Evolutionary conservation across 805 yeast species (phyloP).

Genomic region (Debaryomyces tyrocola): DNA sequence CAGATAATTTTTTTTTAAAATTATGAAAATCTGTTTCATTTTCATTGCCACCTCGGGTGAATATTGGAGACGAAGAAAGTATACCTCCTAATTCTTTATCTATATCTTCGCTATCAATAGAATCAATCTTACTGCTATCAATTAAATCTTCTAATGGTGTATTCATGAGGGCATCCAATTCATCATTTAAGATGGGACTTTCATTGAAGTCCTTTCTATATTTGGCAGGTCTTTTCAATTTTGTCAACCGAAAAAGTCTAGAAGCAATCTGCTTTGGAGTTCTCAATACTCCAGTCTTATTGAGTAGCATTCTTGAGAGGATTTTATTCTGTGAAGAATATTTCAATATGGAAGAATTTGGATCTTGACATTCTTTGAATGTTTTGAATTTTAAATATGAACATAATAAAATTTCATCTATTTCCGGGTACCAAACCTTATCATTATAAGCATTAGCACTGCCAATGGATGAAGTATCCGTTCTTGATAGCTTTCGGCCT

Average conservation of each 20-base stretch:
- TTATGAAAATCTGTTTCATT: neutral
- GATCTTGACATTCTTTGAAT: conserved; percentile 25
- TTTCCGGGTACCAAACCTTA: conserved; percentile 34
- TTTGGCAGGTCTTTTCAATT: conserved; percentile 22
- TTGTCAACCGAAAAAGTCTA: conserved; percentile 29
- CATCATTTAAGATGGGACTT: conserved; percentile 14
- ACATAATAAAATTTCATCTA: conserved; percentile 35
- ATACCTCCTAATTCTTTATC: conserved; percentile 31
- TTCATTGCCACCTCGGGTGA: neutral
- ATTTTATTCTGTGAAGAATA: conserved; percentile 41
- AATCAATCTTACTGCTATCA: conserved; percentile 13
- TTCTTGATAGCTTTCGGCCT: conserved; percentile 7
- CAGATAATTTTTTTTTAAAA: neutral
- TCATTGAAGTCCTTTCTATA: neutral
- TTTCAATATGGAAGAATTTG: conserved; percentile 23
- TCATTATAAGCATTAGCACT: conserved; percentile 12
- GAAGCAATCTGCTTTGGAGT: conserved; percentile 39
- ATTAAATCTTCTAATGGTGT: conserved; percentile 27
- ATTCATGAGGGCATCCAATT: conserved; percentile 24
- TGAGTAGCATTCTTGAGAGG: conserved; percentile 38
- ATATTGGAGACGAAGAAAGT: conserved; percentile 14
- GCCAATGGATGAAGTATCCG: conserved; percentile 1
- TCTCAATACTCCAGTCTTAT: conserved; percentile 35
- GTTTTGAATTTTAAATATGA: conserved; percentile 35
- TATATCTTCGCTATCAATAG: conserved; percentile 24